A percentile compares a stretch with the other conserved stretches of the same genome.
phyloP scores from a whole-genome alignment of 305 asterid genomes.

The Striga hermonthica region DNA sequence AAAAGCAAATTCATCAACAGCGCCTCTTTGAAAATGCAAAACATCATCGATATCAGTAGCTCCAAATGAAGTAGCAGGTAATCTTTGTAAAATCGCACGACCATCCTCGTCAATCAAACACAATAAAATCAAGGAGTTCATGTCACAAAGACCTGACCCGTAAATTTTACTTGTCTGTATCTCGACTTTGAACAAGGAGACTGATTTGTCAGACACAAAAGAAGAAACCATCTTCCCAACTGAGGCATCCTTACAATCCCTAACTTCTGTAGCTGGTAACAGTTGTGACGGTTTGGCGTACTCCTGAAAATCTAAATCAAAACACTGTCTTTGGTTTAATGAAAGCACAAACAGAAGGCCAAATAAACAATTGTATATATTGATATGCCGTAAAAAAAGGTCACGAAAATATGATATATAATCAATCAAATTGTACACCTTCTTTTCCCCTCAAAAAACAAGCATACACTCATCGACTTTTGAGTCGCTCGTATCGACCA shows the following conservation, averaged over 20 bases:
- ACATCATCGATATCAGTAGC: conserved; percentile 29
- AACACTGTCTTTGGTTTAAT: not conserved
- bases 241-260: conserved; percentile 38
- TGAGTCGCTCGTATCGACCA: not conserved
- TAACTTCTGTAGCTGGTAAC: conserved; percentile 51
- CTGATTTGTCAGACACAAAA: conserved; percentile 31
- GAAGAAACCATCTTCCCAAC: conserved; percentile 36
- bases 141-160: conserved; percentile 69
- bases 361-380: not conserved
- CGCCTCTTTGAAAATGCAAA: conserved; percentile 63
- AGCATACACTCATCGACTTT: not conserved
- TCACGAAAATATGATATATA: not conserved
- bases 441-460: not conserved
- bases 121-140: conserved; percentile 56
- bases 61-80: conserved; percentile 44
- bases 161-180: conserved; percentile 58
- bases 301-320: conserved; percentile 71
- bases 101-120: conserved; percentile 80
- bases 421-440: not conserved
- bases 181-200: conserved; percentile 52
- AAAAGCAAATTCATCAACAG: conserved; percentile 58
- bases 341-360: conserved; percentile 11
- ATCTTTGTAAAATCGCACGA: conserved; percentile 69
- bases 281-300: conserved; percentile 72
- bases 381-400: not conserved